Conservation (phyloP, 1,284 basidiomycete genomes). For the Apiotrichum montevideense region DNA sequence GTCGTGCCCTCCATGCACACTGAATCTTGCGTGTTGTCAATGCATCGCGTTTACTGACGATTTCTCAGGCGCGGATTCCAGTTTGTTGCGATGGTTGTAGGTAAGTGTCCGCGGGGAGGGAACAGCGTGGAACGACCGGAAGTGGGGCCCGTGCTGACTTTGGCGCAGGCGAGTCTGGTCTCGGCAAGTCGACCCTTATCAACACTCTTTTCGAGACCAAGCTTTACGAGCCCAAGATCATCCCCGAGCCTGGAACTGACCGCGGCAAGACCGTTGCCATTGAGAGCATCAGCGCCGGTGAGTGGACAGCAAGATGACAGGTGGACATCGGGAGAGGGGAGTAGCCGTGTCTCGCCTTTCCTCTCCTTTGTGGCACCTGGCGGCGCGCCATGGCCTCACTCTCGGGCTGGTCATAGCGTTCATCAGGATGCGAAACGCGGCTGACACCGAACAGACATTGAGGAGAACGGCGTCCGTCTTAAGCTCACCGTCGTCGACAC, state of each 20-base stretch:
- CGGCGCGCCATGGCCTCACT: too few relatives aligned
- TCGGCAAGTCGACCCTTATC: conserved; percentile 95
- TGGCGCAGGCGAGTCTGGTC: conserved; percentile 79
- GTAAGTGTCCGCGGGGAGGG: conserved; percentile 52
- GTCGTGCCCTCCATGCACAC: too few relatives aligned
- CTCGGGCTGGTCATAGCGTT: too few relatives aligned
- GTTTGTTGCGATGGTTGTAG: conserved; percentile 94
- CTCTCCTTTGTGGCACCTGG: neutral
- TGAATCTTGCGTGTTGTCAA: too few relatives aligned
- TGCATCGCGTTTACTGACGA: neutral
- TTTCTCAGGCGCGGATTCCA: conserved; percentile 73
- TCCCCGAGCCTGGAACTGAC: conserved; percentile 75
- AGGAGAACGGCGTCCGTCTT: conserved; percentile 90
- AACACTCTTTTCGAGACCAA: conserved; percentile 96
- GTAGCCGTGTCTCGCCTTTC: neutral
- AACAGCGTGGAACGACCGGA: conserved; percentile 2
- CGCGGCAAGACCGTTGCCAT: conserved; percentile 86
- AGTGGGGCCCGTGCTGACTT: conserved; percentile 18
- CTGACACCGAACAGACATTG: conserved; percentile 64
- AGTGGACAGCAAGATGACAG: conserved; percentile 26
- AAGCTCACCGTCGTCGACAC: conserved; percentile 97
- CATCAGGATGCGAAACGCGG: conserved; percentile 3
- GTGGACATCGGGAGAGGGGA: too few relatives aligned
- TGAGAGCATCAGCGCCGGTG: conserved; percentile 92
- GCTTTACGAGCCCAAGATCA: conserved; percentile 80